phyloP scores from a whole-genome alignment of 208 protist species.

The Tetramitus jugosus region DNA sequence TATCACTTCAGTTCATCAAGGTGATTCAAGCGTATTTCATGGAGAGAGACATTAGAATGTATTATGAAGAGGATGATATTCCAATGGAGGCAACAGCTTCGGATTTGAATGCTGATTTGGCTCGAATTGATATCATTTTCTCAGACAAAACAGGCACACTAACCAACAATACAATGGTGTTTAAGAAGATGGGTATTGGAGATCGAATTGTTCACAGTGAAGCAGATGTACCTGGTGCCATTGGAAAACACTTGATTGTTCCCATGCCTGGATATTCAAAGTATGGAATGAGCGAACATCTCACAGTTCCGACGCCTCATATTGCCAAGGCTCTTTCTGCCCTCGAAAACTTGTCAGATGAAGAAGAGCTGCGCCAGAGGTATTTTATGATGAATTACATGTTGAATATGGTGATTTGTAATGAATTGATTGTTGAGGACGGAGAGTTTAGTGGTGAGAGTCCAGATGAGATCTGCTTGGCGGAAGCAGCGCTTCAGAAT shows the following conservation, averaged over 20 bases:
- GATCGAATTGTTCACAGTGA: not conserved
- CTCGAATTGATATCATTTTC: slow-evolving; percentile 69
- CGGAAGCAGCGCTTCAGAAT: slow-evolving; percentile 18
- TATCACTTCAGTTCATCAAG: slow-evolving; percentile 71
- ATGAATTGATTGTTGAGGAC: too few relatives aligned
- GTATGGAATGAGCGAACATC: too few relatives aligned
- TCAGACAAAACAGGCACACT: slow-evolving; percentile 78
- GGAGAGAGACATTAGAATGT: slow-evolving; percentile 56
- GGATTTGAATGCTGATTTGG: slow-evolving; percentile 69
- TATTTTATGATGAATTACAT: too few relatives aligned
- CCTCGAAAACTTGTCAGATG: too few relatives aligned
- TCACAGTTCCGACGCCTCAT: too few relatives aligned
- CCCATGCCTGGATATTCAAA: too few relatives aligned
- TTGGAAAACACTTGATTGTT: too few relatives aligned
- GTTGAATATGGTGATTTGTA: too few relatives aligned
- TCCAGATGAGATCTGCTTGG: slow-evolving; percentile 76
- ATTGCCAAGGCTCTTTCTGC: too few relatives aligned
- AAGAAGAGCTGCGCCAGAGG: not conserved
- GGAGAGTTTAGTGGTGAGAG: slow-evolving; percentile 70
- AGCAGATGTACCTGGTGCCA: not conserved
- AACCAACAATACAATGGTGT: slow-evolving; percentile 75
- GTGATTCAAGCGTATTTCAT: slow-evolving; percentile 68
- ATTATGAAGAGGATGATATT: slow-evolving; percentile 43
- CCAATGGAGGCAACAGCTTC: slow-evolving; percentile 43
- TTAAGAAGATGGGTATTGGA: slow-evolving; percentile 49